Conservation (phyloP, 768 basidiomycete genomes). For the Tulasnella sp. region DNA sequence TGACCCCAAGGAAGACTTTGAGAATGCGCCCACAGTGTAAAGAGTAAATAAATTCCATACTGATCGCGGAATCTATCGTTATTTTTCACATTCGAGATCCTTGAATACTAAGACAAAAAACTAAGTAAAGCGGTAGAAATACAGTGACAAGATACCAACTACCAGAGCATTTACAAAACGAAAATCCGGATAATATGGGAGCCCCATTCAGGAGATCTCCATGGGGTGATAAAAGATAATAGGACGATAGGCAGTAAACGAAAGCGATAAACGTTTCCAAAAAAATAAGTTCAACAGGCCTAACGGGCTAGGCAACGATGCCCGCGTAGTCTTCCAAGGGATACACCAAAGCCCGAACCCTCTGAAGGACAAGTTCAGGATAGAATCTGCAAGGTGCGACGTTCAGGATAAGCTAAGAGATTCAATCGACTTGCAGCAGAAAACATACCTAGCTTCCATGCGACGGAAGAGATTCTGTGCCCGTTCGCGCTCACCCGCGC, state of each 20-base stretch:
- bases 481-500: conserved; percentile 63
- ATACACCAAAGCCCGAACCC: conserved; percentile 17
- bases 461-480: conserved; percentile 69
- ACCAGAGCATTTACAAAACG: neutral
- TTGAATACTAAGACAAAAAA: neutral
- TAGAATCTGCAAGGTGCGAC: neutral
- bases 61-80: conserved; percentile 6
- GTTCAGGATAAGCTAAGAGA: neutral
- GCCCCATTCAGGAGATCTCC: neutral
- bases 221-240: neutral
- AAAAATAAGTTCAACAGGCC: neutral
- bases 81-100: conserved; percentile 9
- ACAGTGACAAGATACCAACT: conserved; percentile 7
- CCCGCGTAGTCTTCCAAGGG: conserved; percentile 6
- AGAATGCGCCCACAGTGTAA: neutral
- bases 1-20: conserved; percentile 19
- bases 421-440: neutral
- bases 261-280: neutral
- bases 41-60: neutral
- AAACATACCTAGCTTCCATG: conserved; percentile 62
- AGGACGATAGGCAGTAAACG: neutral
- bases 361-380: conserved; percentile 19
- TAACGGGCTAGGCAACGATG: neutral
- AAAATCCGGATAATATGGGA: neutral
- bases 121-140: conserved; percentile 8